Percentiles rank a stretch among this genome's conserved stretches.
These are phyloP conservation scores for Oligophagozyma castellii DNA, from an alignment of 1,139 yeast genomes.

Conservation along the genomic window DNA sequence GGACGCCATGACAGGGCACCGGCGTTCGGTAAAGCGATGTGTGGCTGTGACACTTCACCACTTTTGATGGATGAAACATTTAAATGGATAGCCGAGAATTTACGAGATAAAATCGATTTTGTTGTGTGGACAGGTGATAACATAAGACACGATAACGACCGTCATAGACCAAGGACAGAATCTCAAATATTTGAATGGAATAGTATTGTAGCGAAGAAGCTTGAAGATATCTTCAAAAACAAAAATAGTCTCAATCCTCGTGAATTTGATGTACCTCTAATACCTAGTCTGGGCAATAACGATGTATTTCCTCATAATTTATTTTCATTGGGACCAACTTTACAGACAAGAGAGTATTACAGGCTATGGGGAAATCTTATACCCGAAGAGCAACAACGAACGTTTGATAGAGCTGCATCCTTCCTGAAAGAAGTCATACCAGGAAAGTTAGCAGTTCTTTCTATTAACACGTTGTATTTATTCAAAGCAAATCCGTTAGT, in stretches of 20 bases:
- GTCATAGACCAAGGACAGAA: constrained; percentile 59
- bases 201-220: constrained; percentile 38
- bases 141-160: constrained; percentile 73
- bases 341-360: constrained; percentile 65
- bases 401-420: constrained; percentile 63
- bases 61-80: constrained; percentile 48
- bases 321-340: constrained; percentile 73
- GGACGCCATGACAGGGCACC: constrained; percentile 32
- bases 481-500: constrained; percentile 70
- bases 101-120: constrained; percentile 67
- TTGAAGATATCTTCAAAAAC: constrained; percentile 38
- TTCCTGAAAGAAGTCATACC: constrained; percentile 69
- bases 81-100: constrained; percentile 47
- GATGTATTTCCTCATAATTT: constrained; percentile 84
- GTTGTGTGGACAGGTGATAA: constrained; percentile 89
- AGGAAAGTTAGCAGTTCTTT: constrained; percentile 57
- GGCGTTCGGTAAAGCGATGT: constrained; percentile 59
- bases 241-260: constrained; percentile 32
- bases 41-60: constrained; percentile 61
- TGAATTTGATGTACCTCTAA: constrained; percentile 32
- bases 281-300: constrained; percentile 73
- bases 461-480: constrained; percentile 64
- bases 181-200: constrained; percentile 57
- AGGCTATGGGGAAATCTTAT: constrained; percentile 59
- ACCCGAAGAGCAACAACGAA: constrained; percentile 68